Evolutionary conservation across 2,329 filamentous ascomycete genomes (phyloP).

Genomic region (Talaromyces sp.): DNA sequence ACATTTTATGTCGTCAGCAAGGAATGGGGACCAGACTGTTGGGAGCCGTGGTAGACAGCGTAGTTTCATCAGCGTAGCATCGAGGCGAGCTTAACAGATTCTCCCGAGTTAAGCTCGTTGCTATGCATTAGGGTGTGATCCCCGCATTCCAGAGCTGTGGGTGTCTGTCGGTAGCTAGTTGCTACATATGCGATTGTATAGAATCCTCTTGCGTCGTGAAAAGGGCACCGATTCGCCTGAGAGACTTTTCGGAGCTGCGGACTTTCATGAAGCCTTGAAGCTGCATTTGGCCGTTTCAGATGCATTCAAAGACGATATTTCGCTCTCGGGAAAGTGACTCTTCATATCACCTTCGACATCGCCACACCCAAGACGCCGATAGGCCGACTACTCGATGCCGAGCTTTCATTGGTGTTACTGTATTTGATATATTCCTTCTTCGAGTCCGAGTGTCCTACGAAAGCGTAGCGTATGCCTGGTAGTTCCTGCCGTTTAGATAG

Average conservation of each 20-base stretch:
- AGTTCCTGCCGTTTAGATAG: background rate
- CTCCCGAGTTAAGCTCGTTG: conserved; percentile 12
- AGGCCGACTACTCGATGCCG: background rate
- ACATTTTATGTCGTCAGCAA: conserved; percentile 14
- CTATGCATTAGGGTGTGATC: conserved; percentile 20
- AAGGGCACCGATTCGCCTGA: background rate
- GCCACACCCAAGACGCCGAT: background rate
- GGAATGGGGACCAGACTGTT: conserved; percentile 15
- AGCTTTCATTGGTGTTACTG: background rate
- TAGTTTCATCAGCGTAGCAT: conserved; percentile 13
- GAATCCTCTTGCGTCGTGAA: background rate
- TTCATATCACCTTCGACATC: background rate
- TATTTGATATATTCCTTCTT: background rate
- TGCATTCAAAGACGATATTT: background rate
- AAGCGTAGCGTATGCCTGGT: background rate
- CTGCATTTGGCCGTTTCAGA: background rate
- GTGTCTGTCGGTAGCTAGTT: conserved; percentile 4
- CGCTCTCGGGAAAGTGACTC: background rate
- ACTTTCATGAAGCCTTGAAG: background rate
- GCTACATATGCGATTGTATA: background rate
- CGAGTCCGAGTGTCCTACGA: background rate
- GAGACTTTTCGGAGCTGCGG: background rate
- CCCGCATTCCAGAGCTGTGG: conserved; percentile 19
- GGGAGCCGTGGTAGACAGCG: conserved; percentile 5
- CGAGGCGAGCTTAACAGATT: conserved; percentile 8